Base-by-base conservation (phyloP, 805 yeast genomes). In the Phaffomyces antillensis region DNA sequence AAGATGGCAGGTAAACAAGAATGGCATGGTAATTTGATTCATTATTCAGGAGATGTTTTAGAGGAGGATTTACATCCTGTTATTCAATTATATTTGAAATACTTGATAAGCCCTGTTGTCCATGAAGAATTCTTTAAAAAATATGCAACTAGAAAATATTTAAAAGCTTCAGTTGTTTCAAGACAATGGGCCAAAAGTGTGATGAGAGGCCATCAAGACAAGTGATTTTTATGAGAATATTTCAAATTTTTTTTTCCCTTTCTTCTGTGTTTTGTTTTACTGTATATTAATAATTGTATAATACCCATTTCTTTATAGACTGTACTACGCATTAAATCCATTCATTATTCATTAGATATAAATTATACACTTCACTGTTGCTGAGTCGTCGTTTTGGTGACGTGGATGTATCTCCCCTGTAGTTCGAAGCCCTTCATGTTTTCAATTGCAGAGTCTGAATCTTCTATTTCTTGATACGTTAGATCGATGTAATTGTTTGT, bases 111-210 rank as follows among this genome's bases (percentile, higher is more conserved):
- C 39, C 96, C 96, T 11, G 86, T 89, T 42, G 81, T 79, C 47
- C 96, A 90, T 66, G 96, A 87, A 59, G 96, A 88, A 62, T 88
- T 91, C 59, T 89, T 88, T 71, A 86, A 85, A 61, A 93, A 93
- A 67, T 93, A 93, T 62, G 91, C 96, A 40, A 79, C 93, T 30
- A 80, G 88, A 61, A 83, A 86, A 62, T 89, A 83, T 61, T 78
- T 93, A 83, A 86, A 87, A 64, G 93, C 89, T 25, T 80, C 88
- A 46, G 76, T 84, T 17, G 71, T 83, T 46, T 83, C 93, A 50
- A 76, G 91, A 61, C 85, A 83, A 61, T 85, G 93, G 93, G 93
- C 90, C 23, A 79, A 82, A 60, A 75, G 79, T 43, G 62, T 52
- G 39, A 41, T 50, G 48, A 54, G 52, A 39, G 45, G 46, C 7